Conservation (phyloP, 768 basidiomycete species). For the Royoungia palumana region DNA sequence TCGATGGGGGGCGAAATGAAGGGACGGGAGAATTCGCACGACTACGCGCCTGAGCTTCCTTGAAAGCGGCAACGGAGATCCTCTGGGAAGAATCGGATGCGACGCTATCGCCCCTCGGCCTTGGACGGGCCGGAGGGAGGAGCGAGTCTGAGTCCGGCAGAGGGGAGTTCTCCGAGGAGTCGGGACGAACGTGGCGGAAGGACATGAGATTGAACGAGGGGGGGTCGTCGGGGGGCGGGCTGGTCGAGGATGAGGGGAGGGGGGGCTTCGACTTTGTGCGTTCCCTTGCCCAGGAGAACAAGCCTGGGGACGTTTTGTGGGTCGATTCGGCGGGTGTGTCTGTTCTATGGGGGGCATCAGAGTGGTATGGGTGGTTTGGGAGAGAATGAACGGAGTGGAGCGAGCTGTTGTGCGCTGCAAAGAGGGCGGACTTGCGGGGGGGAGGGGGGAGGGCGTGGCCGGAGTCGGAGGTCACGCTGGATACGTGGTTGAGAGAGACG, state of each 20-base stretch:
- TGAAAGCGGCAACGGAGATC: constrained; percentile 78
- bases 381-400: constrained; percentile 60
- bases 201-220: constrained; percentile 70
- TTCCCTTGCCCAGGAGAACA: constrained; percentile 35
- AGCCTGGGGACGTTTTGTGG: constrained; percentile 35
- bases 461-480: constrained; percentile 41
- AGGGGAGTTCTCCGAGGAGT: constrained; percentile 28
- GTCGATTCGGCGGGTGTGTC: constrained; percentile 11
- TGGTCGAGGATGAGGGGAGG: constrained; percentile 26
- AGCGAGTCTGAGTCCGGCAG: constrained; percentile 24
- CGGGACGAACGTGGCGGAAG: constrained; percentile 63
- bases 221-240: constrained; percentile 15
- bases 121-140: constrained; percentile 40
- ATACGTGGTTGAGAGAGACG: constrained; percentile 29
- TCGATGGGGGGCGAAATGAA: constrained; percentile 42
- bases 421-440: constrained; percentile 62
- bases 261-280: constrained; percentile 35
- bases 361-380: constrained; percentile 38
- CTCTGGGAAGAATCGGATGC: constrained; percentile 67
- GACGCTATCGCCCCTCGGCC: constrained; percentile 56
- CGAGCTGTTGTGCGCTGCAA: constrained; percentile 52
- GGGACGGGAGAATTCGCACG: constrained; percentile 58
- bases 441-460: constrained; percentile 50
- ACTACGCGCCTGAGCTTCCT: constrained; percentile 70
- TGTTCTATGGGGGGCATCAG: constrained; percentile 20